Percentiles rank a stretch among this genome's conserved stretches.
phyloP scores from a whole-genome alignment of 1,139 yeast species.

The Scheffersomyces segobiensis region DNA sequence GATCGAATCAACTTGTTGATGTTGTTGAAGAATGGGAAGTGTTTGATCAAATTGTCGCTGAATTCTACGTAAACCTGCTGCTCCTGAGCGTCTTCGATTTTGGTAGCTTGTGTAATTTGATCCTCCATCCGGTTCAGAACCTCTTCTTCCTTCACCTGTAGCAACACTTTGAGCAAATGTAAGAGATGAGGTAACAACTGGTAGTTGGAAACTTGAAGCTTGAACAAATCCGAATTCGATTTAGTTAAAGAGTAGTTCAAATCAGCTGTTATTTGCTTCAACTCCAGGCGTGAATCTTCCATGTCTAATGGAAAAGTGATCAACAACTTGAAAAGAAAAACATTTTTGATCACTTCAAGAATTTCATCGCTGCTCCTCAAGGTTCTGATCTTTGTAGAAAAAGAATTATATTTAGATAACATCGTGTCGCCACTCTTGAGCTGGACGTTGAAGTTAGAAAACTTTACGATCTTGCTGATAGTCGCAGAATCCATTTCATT shows the following conservation, averaged over 20 bases:
- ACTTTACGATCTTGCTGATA: conserved; percentile 10
- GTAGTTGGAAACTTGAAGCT: conserved; percentile 34
- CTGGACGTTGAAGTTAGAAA: conserved; percentile 14
- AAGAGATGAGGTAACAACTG: conserved; percentile 37
- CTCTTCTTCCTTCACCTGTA: conserved; percentile 18
- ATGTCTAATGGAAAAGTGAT: conserved; percentile 26
- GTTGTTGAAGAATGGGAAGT: conserved; percentile 32
- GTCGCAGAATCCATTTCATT: conserved; percentile 11
- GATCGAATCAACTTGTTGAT: conserved; percentile 31
- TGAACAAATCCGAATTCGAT: conserved; percentile 26
- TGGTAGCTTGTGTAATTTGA: neutral
- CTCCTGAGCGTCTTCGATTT: neutral
- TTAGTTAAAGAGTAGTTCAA: conserved; percentile 22
- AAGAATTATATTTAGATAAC: conserved; percentile 1
- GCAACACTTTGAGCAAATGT: conserved; percentile 31
- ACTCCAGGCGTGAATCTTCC: conserved; percentile 21
- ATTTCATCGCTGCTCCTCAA: conserved; percentile 11
- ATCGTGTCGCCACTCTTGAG: conserved; percentile 1
- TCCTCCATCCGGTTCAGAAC: neutral
- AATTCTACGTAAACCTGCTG: conserved; percentile 6
- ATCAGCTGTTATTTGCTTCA: conserved; percentile 21
- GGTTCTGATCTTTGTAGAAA: conserved; percentile 2
- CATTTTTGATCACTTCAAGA: conserved; percentile 20
- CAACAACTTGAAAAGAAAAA: conserved; percentile 33
- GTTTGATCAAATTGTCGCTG: conserved; percentile 26